Percentiles rank a stretch among this genome's conserved stretches.
These are phyloP conservation scores for Botrytis hyacinthi DNA, from an alignment of 2,329 filamentous ascomycete species.

Conservation along the genomic window DNA sequence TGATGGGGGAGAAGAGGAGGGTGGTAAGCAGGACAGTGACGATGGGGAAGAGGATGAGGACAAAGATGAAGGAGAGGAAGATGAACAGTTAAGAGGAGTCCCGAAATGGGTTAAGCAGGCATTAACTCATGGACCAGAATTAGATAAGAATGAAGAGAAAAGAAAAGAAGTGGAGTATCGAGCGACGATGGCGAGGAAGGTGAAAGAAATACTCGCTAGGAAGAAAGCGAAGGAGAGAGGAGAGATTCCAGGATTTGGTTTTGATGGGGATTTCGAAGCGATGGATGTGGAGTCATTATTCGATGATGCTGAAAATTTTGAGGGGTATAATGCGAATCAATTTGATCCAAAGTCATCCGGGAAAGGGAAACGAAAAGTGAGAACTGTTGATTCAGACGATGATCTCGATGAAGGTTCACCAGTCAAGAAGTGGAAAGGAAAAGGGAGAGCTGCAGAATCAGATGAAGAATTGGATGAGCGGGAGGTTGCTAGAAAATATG, in stretches of 20 bases:
- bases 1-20: neutral
- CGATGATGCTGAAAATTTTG: no score
- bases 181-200: neutral
- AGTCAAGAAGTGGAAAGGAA: slow-evolving; percentile 11
- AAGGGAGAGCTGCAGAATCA: neutral
- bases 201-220: neutral
- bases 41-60: neutral
- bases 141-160: neutral
- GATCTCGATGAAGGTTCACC: neutral
- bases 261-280: neutral
- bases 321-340: no score
- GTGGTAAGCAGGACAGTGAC: neutral
- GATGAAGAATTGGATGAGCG: slow-evolving; percentile 3
- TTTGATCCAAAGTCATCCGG: neutral
- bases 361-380: neutral
- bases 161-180: neutral
- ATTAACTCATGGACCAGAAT: neutral
- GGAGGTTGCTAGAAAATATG: neutral
- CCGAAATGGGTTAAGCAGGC: slow-evolving; percentile 13
- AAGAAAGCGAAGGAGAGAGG: neutral
- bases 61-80: neutral
- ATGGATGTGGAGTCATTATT: neutral
- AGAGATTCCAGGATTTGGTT: neutral
- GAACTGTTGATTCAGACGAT: neutral
- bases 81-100: neutral